Base-by-base conservation (phyloP, 83 land plant species). In the Thuja plicata region DNA sequence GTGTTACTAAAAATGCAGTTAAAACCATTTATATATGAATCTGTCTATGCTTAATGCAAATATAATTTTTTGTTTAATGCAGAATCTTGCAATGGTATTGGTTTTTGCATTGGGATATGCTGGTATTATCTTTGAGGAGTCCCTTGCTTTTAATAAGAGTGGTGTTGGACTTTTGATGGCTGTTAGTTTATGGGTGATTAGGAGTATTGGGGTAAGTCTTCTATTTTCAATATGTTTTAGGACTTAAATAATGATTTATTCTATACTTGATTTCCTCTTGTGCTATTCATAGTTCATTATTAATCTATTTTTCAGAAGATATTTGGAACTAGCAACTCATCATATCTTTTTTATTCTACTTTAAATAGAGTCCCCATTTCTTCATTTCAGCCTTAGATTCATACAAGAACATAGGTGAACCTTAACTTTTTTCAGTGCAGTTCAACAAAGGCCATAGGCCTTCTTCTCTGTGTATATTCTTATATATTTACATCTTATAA, bases 101-200 rank as follows among this genome's bases (percentile, higher is more conserved):
- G 92, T 98, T 10, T 98, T 98, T 92, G 94, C 87, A 43, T 52
- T 94, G 48, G 99, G 99, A 48, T 98, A 98, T 91, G 94, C 95
- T 46, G 99, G 99, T 57, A 97, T 98, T 19, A 92, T 98, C 50
- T 98, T 97, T 92, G 99, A 98, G 88, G 99, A 98, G 89, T 97
- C 96, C 76, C 89, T 98, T 8, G 99, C 97, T 35, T 98, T 96
- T 92, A 98, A 98, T 89, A 98, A 98, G 92, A 98, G 99, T 91
- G 99, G 99, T 48, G 99, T 98, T 46, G 99, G 96, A 77, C 92
- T 98, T 43, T 80, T 97, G 81, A 98, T 98, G 99, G 99, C 99
- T 82, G 99, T 97, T 48, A 93, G 95, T 43, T 94, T 98, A 81
- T 98, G 99, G 99, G 96, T 95, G 10, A 92, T 97, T 38, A 90